phyloP scores from a whole-genome alignment of 139 green algal species.

The Coccomyxa sp. region DNA sequence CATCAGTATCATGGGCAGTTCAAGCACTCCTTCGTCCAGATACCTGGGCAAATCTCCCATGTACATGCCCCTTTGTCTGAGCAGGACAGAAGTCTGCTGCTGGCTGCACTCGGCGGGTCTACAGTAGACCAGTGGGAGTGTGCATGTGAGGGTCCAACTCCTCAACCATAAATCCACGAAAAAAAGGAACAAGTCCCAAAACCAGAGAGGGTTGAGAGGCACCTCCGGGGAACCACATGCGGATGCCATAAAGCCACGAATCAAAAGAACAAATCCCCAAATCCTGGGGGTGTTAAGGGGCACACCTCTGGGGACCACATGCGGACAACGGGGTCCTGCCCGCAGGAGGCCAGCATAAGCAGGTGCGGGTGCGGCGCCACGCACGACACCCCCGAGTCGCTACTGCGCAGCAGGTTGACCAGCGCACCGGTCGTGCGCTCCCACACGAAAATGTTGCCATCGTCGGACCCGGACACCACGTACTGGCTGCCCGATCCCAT shows the following conservation, averaged over 20 bases:
- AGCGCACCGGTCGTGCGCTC: slow-evolving; percentile 22
- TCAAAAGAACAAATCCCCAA: no score
- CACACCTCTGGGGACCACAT: slow-evolving; percentile 46
- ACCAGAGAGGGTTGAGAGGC: not conserved
- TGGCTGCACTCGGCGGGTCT: no score
- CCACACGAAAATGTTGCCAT: slow-evolving; percentile 68
- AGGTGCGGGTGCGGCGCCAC: slow-evolving; percentile 20
- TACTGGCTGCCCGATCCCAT: slow-evolving; percentile 32
- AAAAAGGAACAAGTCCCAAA: no score
- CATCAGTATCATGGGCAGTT: not conserved
- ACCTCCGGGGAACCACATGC: not conserved
- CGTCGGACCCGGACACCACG: slow-evolving; percentile 60
- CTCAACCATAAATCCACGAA: no score
- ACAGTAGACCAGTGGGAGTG: no score
- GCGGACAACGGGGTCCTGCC: slow-evolving; percentile 29
- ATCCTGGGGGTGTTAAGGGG: not conserved
- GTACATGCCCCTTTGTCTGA: no score
- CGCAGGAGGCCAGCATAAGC: slow-evolving; percentile 44
- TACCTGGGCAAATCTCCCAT: no score
- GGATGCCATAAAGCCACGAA: not conserved
- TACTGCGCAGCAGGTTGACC: slow-evolving; percentile 17
- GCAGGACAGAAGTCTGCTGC: no score
- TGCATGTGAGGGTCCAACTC: no score
- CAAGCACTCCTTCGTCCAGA: not conserved
- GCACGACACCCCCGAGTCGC: not conserved